These are phyloP conservation scores for Geranomyces michiganensis DNA, from an alignment of 192 early-diverging fungal genomes.

Conservation along the genomic window DNA sequence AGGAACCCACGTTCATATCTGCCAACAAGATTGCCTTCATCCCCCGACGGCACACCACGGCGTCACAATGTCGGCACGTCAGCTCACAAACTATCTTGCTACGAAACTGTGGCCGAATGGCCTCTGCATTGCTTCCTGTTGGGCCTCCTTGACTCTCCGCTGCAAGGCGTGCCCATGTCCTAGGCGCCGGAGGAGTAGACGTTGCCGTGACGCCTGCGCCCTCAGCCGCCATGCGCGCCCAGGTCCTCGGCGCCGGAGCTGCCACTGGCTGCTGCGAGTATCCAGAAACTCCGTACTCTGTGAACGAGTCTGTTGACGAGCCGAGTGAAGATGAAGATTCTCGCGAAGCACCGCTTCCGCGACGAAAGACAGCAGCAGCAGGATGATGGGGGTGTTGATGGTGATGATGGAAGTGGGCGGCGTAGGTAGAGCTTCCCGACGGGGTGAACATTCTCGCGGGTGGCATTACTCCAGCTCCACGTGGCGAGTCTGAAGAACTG, in stretches of 20 bases:
- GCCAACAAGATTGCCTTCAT: constrained; percentile 85
- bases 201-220: not conserved
- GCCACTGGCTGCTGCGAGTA: too few species aligned
- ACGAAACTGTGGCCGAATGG: constrained; percentile 30
- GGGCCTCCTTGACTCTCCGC: not conserved
- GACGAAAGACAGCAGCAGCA: too few species aligned
- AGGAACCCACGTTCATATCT: constrained; percentile 41
- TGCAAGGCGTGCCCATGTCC: constrained; percentile 6
- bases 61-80: constrained; percentile 29
- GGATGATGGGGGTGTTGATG: not conserved
- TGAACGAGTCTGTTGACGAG: too few species aligned
- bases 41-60: constrained; percentile 66
- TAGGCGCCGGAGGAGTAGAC: not conserved
- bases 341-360: too few species aligned
- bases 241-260: too few species aligned
- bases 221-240: too few species aligned
- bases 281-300: too few species aligned
- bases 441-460: not conserved
- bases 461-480: not conserved
- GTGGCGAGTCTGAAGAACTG: not conserved
- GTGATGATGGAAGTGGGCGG: constrained; percentile 6
- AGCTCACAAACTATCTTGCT: constrained; percentile 30
- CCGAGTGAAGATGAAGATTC: too few species aligned
- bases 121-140: not conserved
- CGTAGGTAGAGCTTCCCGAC: not conserved